Percentiles rank a stretch among this genome's conserved stretches.
phyloP scores from a whole-genome alignment of 805 yeast species.

The Candida vaughaniae region DNA sequence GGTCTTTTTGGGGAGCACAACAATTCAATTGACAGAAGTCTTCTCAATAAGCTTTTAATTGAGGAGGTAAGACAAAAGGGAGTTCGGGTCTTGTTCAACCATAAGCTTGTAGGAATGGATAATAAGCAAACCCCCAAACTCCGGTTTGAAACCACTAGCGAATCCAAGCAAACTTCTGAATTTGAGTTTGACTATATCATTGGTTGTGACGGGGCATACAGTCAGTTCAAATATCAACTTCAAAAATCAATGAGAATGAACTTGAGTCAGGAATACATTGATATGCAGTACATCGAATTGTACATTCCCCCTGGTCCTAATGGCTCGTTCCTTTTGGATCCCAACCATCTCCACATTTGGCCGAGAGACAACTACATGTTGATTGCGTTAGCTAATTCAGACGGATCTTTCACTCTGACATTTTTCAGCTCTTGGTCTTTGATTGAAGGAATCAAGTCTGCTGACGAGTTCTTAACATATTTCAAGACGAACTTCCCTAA shows the following conservation, averaged over 20 bases:
- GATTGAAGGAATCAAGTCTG: constrained; percentile 51
- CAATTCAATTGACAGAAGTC: constrained; percentile 78
- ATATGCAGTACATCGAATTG: constrained; percentile 79
- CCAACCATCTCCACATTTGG: constrained; percentile 89
- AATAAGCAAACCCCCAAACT: constrained; percentile 20
- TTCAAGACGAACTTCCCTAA: constrained; percentile 68
- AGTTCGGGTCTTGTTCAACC: constrained; percentile 51
- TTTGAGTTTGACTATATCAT: constrained; percentile 56
- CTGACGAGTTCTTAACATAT: constrained; percentile 49
- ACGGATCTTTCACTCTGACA: constrained; percentile 87
- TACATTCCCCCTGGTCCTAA: constrained; percentile 57
- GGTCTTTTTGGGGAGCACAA: constrained; percentile 82
- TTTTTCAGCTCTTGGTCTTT: constrained; percentile 79
- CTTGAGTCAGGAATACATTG: constrained; percentile 73
- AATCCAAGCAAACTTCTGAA: constrained; percentile 13
- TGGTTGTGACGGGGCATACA: constrained; percentile 87
- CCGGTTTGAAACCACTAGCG: constrained; percentile 18
- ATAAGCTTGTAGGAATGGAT: constrained; percentile 51
- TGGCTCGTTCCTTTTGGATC: constrained; percentile 52
- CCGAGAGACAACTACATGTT: constrained; percentile 85
- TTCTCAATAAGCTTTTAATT: constrained; percentile 62
- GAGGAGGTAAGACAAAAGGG: constrained; percentile 54
- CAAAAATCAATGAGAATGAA: constrained; percentile 69
- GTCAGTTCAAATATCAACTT: constrained; percentile 66
- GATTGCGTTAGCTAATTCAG: constrained; percentile 82